Percentiles rank a stretch among this genome's conserved stretches.
Conservation (phyloP, 2,329 filamentous ascomycete genomes). For the Fusarium sp. region DNA sequence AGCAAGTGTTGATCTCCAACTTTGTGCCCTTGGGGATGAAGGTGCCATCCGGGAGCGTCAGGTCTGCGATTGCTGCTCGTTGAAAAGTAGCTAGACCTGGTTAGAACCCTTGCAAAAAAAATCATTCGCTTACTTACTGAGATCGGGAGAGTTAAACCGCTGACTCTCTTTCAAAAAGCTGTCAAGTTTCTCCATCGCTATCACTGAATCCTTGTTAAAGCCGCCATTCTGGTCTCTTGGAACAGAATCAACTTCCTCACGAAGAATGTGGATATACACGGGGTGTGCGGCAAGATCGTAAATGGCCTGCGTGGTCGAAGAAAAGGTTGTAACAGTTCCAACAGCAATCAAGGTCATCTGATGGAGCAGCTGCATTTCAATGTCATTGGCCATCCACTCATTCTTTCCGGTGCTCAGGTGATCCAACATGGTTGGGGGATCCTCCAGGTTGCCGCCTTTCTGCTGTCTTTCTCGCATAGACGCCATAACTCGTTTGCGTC, state of each 20-base stretch:
- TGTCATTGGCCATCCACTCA: slow-evolving; percentile 3
- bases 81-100: neutral
- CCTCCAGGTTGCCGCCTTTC: neutral
- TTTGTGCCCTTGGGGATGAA: slow-evolving; percentile 38
- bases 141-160: slow-evolving; percentile 38
- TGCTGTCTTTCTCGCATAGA: slow-evolving; percentile 5
- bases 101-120: fast-evolving
- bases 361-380: slow-evolving; percentile 19
- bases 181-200: slow-evolving; percentile 38
- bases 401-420: slow-evolving; percentile 23
- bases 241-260: slow-evolving; percentile 23
- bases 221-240: neutral
- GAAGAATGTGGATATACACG: slow-evolving; percentile 25
- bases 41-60: slow-evolving; percentile 32
- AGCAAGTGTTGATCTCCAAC: slow-evolving; percentile 39
- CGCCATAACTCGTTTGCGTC: slow-evolving; percentile 6
- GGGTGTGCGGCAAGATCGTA: slow-evolving; percentile 41
- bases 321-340: slow-evolving; percentile 37
- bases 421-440: slow-evolving; percentile 10
- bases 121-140: neutral
- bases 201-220: neutral
- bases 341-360: slow-evolving; percentile 34
- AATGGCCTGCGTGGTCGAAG: slow-evolving; percentile 37
- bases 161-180: slow-evolving; percentile 47
- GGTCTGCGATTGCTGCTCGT: slow-evolving; percentile 8